A percentile compares a stretch with the other conserved stretches of the same genome.
Conservation (phyloP, 345 rosid genomes). For the Sonneratia caseolaris region DNA sequence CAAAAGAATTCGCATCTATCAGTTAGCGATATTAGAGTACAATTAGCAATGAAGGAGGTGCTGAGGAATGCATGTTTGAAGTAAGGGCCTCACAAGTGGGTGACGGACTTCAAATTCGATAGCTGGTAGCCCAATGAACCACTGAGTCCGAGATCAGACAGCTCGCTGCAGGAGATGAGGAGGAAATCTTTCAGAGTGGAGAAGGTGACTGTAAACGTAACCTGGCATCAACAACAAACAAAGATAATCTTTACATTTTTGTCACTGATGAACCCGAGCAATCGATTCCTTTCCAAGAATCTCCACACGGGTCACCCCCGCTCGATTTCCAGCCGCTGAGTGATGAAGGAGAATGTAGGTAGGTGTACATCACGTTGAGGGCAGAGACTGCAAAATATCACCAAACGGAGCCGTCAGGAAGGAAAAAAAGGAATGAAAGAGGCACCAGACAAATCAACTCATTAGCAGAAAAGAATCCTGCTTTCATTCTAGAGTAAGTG, state of each 20-base stretch:
- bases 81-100: slow-evolving; percentile 51
- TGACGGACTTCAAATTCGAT: slow-evolving; percentile 68
- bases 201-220: background rate
- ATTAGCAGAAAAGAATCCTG: background rate
- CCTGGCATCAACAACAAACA: background rate
- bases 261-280: slow-evolving; percentile 78
- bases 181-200: background rate
- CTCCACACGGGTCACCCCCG: slow-evolving; percentile 91
- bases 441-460: background rate
- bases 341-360: slow-evolving; percentile 69
- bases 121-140: slow-evolving; percentile 88
- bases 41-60: slow-evolving; percentile 10
- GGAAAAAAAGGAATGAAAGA: background rate
- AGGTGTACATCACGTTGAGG: slow-evolving; percentile 72
- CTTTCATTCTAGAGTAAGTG: background rate
- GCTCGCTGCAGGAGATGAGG: slow-evolving; percentile 38
- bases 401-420: background rate
- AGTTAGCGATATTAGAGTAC: slow-evolving; percentile 11
- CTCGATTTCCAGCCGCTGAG: slow-evolving; percentile 58
- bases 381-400: slow-evolving; percentile 50
- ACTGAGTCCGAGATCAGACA: slow-evolving; percentile 58
- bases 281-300: slow-evolving; percentile 75
- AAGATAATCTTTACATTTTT: slow-evolving; percentile 39
- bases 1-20: slow-evolving; percentile 21
- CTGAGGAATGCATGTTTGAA: background rate